Evolutionary conservation across 2,329 filamentous ascomycete genomes (phyloP), one percentile per base, ranked within the genome.

Genomic region (Sclerotiophoma versabilis): DNA sequence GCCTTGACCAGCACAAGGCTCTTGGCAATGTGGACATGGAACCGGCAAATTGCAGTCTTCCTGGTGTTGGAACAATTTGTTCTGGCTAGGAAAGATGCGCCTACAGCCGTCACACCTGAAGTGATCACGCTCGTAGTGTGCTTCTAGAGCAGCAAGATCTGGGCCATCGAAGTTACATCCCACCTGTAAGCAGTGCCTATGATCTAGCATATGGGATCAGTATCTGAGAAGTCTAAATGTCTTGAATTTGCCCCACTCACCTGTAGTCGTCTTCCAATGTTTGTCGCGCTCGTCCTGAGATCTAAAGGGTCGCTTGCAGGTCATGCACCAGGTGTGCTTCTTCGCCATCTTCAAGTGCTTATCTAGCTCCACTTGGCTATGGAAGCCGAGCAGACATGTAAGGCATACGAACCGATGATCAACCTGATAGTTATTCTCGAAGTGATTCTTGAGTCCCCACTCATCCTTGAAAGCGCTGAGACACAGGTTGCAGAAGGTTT

Each of bases 401-500:
- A 71, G 43, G 44, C 70, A 73, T 3, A 52, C 64, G 15, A 64
- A 70, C 23, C 65, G 49, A 37, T 74, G 71, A 7, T 64, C 65
- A 3, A 65, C 64, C 3, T 51, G 44, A 25, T 60, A 63, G 54
- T 71, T 72, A 56, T 71, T 73, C 50, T 72, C 70, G 39, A 73
- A 69, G 42, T 73, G 70, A 17, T 72, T 71, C 43, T 65, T 67
- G 5, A 72, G 63, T 9, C 63, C 70, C 64, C 63, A 69, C n/a
- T 59, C 52, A 19, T 73, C 57, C 10, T 66, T 65, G 64, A 74
- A 74, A 1, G 70, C 69, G 41, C 66, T 71, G 23, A 74, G 58
- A 36, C 71, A 74, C 7, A 71, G 44, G 20, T 73, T 74, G 60
- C 71, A 74, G 49, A 59, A 64, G 2, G 61, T 53, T 1, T 67